Conservation (phyloP, 257 asterid genomes). For the Buddleja alternifolia region DNA sequence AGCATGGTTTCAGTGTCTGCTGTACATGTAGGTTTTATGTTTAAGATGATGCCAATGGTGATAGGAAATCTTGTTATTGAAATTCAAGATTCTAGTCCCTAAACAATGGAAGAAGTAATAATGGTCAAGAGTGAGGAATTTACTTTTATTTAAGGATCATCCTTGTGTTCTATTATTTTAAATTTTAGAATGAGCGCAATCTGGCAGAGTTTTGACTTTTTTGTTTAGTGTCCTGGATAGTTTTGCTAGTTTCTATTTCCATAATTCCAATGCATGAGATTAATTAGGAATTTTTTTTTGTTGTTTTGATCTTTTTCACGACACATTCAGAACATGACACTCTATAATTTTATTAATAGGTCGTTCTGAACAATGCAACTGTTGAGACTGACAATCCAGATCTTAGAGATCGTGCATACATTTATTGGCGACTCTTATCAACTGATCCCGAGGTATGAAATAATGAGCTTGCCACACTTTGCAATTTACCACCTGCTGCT, state of each 20-base stretch:
- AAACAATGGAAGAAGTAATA: neutral
- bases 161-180: neutral
- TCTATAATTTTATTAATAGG: conserved; percentile 50
- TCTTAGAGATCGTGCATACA: conserved; percentile 98
- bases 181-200: neutral
- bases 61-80: conserved; percentile 11
- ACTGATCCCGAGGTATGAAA: conserved; percentile 96
- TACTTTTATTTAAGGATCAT: neutral
- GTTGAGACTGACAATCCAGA: conserved; percentile 99
- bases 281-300: conserved; percentile 3
- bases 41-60: neutral
- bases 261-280: neutral
- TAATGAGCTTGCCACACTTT: conserved; percentile 1
- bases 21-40: conserved; percentile 2
- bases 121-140: neutral
- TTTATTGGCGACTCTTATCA: conserved; percentile 99
- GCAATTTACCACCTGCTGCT: conserved; percentile 18
- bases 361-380: conserved; percentile 95
- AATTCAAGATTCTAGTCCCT: conserved; percentile 9
- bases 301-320: neutral
- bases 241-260: neutral
- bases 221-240: neutral
- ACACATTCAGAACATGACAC: conserved; percentile 18
- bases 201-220: too few species aligned
- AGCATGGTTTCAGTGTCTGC: conserved; percentile 14